Percentiles rank a stretch among this genome's conserved stretches.
These are phyloP conservation scores for Coemansia sp. DNA, from an alignment of 192 early-diverging fungal species.

Conservation along the genomic window DNA sequence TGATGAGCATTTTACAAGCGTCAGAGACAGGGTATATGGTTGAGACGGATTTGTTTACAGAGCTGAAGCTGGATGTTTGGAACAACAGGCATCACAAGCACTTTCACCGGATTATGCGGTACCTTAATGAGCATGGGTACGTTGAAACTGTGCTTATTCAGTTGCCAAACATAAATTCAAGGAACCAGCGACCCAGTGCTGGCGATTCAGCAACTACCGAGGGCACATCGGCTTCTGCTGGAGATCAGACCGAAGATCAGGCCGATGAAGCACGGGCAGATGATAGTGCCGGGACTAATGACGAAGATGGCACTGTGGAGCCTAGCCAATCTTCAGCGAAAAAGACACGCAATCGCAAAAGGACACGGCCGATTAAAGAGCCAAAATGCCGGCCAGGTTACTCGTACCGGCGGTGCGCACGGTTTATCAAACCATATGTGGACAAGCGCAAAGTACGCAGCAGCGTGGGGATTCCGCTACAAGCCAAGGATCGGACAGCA, in stretches of 20 bases:
- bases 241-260: neutral
- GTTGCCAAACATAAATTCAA: conserved; percentile 14
- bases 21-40: conserved; percentile 27
- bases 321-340: neutral
- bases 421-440: conserved; percentile 40
- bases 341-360: neutral
- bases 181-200: neutral
- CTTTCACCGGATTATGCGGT: conserved; percentile 30
- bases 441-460: conserved; percentile 6
- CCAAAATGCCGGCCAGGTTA: conserved; percentile 12
- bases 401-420: conserved; percentile 41
- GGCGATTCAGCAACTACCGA: neutral
- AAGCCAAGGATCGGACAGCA: conserved; percentile 3
- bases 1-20: conserved; percentile 22
- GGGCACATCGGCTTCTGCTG: too few relatives aligned
- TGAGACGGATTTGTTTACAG: conserved; percentile 36
- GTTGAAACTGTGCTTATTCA: conserved; percentile 31
- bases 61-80: conserved; percentile 26
- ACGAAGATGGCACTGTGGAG: neutral
- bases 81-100: conserved; percentile 20
- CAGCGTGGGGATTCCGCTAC: conserved; percentile 30
- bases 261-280: neutral
- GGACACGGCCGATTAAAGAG: neutral
- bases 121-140: conserved; percentile 11
- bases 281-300: neutral